Evolutionary conservation across 805 yeast genomes (phyloP).

Genomic region (Monosporozyma servazzii): DNA sequence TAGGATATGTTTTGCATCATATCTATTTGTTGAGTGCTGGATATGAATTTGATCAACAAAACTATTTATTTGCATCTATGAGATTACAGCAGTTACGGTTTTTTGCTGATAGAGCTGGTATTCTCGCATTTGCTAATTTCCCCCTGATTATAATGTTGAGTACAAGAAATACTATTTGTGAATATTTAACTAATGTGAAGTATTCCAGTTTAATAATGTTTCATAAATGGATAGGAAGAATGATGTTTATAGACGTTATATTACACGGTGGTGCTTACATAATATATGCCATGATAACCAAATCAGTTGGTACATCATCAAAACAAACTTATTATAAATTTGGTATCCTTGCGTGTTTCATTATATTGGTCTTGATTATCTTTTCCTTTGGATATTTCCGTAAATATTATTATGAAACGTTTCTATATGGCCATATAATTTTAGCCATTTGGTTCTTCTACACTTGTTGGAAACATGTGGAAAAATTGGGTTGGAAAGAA

Average conservation of each 20-base stretch:
- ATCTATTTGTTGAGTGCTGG: constrained; percentile 6
- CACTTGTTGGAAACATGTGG: constrained; percentile 41
- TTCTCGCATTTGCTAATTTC: constrained; percentile 36
- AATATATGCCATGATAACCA: constrained; percentile 26
- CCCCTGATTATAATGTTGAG: constrained; percentile 57
- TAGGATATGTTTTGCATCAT: constrained; percentile 14
- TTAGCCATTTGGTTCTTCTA: constrained; percentile 35
- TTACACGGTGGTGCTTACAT: constrained; percentile 35
- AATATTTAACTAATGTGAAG: constrained; percentile 51
- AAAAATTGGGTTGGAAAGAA: constrained; percentile 35
- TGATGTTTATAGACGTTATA: constrained; percentile 30
- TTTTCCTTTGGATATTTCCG: constrained; percentile 30
- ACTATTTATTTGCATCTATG: constrained; percentile 10
- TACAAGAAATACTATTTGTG: constrained; percentile 63
- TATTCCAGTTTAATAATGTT: constrained; percentile 53
- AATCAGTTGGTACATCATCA: constrained; percentile 5
- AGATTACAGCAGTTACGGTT: constrained; percentile 19
- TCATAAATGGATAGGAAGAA: constrained; percentile 51
- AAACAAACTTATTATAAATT: constrained; percentile 31
- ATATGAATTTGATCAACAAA: constrained; percentile 13
- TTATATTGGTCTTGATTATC: constrained; percentile 22
- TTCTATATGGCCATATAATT: constrained; percentile 37
- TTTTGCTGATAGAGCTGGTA: constrained; percentile 41
- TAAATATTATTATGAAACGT: constrained; percentile 36
- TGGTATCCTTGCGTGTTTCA: constrained; percentile 34